Evolutionary conservation across 139 green algal genomes (phyloP).

Genomic region (Picochlorum costavermella): DNA sequence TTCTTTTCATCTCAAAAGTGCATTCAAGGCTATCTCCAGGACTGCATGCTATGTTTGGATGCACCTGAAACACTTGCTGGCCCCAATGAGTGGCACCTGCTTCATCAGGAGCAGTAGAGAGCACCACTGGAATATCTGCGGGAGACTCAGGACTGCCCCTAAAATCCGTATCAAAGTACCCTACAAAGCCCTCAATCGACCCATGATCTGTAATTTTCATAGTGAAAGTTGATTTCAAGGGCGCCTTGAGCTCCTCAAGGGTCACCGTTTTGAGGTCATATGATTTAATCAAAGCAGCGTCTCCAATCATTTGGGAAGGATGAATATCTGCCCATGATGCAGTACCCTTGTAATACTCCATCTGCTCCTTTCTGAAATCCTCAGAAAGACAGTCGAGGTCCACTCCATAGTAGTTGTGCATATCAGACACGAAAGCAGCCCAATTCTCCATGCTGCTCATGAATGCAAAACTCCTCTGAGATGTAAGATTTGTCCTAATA

Average conservation of each 20-base stretch:
- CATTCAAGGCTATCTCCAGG: constrained; percentile 45
- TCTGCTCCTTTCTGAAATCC: constrained; percentile 55
- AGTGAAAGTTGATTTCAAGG: constrained; percentile 36
- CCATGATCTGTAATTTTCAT: constrained; percentile 54
- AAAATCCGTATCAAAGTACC: constrained; percentile 87
- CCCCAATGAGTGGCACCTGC: constrained; percentile 88
- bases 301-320: constrained; percentile 67
- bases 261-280: constrained; percentile 81
- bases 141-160: constrained; percentile 56
- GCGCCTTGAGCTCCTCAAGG: constrained; percentile 68
- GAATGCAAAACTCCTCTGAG: constrained; percentile 13
- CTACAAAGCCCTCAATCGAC: constrained; percentile 69
- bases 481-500: constrained; percentile 46
- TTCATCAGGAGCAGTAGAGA: constrained; percentile 79
- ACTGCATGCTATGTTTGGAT: constrained; percentile 60
- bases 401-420: constrained; percentile 74
- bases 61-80: constrained; percentile 76
- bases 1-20: constrained; percentile 52
- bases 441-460: constrained; percentile 68
- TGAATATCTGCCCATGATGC: constrained; percentile 76
- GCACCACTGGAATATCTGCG: constrained; percentile 48
- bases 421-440: constrained; percentile 73
- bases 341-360: constrained; percentile 76
- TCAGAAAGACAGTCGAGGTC: constrained; percentile 59
- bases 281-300: constrained; percentile 56